Conservation (phyloP, 2,329 filamentous ascomycete species). For the Penicillium vulpinum region DNA sequence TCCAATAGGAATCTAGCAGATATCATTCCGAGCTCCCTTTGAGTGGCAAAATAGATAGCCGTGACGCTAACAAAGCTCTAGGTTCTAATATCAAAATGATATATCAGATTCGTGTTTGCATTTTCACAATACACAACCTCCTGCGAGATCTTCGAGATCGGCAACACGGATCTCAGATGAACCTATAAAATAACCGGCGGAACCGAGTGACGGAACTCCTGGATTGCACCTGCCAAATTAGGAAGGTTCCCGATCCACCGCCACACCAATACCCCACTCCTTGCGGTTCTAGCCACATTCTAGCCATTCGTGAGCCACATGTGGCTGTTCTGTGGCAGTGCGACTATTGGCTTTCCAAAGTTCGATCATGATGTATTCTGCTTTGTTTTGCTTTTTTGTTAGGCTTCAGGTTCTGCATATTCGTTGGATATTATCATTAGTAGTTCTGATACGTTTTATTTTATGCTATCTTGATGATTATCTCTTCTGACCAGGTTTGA, state of each 20-base stretch:
- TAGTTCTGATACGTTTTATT: background rate
- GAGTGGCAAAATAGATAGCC: background rate
- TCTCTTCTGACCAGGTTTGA: background rate
- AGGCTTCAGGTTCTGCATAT: background rate
- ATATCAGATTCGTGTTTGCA: slow-evolving; percentile 15
- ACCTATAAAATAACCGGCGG: background rate
- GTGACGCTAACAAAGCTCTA: background rate
- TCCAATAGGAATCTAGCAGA: background rate
- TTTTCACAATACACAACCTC: too few species aligned
- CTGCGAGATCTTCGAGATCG: background rate
- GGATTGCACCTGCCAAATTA: slow-evolving; percentile 7
- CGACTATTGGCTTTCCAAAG: slow-evolving; percentile 11
- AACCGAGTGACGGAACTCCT: background rate
- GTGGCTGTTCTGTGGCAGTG: slow-evolving; percentile 19
- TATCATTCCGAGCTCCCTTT: background rate
- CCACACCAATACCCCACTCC: slow-evolving; percentile 25
- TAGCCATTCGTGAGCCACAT: slow-evolving; percentile 13
- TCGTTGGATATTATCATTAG: background rate
- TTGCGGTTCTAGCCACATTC: slow-evolving; percentile 17
- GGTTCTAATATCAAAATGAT: slow-evolving; percentile 10
- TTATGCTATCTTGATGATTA: background rate
- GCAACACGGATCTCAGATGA: background rate
- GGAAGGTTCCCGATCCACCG: slow-evolving; percentile 15
- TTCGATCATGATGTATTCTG: too few species aligned
- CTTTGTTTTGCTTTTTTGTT: slow-evolving; percentile 14